These are phyloP conservation scores for Lipomyces kockii DNA, from an alignment of 805 yeast genomes.

Conservation along the genomic window DNA sequence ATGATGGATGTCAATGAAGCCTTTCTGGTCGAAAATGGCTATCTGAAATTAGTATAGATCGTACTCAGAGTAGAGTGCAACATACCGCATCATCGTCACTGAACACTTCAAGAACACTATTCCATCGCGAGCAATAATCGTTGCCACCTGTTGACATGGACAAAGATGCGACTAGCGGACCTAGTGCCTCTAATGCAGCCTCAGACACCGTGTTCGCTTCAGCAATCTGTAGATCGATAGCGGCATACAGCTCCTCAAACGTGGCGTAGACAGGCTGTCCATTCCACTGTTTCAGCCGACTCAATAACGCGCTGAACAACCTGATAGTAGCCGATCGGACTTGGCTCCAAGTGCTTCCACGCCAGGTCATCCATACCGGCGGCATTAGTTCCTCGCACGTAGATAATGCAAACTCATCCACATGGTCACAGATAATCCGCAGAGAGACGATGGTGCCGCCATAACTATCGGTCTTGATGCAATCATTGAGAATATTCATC, in stretches of 20 bases:
- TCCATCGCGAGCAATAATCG: slow-evolving; percentile 39
- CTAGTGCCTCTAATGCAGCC: slow-evolving; percentile 58
- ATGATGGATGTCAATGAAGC: slow-evolving; percentile 53
- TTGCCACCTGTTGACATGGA: background rate
- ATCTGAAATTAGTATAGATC: background rate
- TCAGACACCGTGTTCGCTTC: slow-evolving; percentile 52
- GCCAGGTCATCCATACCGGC: slow-evolving; percentile 12
- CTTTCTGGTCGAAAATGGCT: slow-evolving; percentile 47
- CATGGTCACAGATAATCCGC: background rate
- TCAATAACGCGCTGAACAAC: slow-evolving; percentile 23
- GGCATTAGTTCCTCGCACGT: background rate
- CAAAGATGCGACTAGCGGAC: slow-evolving; percentile 49
- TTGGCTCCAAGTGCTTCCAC: slow-evolving; percentile 37
- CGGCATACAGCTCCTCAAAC: slow-evolving; percentile 43
- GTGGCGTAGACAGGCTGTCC: background rate
- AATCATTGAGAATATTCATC: background rate
- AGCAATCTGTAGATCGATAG: slow-evolving; percentile 46
- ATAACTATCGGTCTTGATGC: slow-evolving; percentile 13
- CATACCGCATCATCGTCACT: slow-evolving; percentile 48
- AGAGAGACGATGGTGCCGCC: slow-evolving; percentile 7
- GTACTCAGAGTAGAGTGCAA: background rate
- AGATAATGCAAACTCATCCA: background rate
- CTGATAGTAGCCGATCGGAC: slow-evolving; percentile 40
- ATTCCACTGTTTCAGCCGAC: slow-evolving; percentile 6
- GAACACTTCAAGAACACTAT: slow-evolving; percentile 41